phyloP scores from a whole-genome alignment of 331 rosid genomes.

The Quercus lobata region DNA sequence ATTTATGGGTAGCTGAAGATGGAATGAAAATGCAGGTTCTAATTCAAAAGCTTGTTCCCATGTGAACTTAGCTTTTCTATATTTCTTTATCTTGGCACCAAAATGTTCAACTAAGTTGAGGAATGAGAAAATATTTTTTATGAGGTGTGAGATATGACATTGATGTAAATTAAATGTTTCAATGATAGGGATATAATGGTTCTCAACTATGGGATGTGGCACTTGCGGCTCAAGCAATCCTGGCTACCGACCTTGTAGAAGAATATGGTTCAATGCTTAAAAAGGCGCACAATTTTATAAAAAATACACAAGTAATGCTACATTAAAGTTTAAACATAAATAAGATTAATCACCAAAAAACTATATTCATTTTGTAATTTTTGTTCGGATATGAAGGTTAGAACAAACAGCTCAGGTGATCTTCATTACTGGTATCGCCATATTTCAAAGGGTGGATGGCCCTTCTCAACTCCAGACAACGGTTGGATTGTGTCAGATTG shows the following conservation, averaged over 20 bases:
- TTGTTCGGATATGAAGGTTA: constrained; percentile 25
- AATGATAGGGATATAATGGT: constrained; percentile 67
- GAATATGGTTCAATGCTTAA: constrained; percentile 50
- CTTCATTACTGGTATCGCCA: constrained; percentile 56
- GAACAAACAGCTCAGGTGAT: constrained; percentile 33
- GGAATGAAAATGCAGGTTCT: constrained; percentile 92
- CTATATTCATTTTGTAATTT: neutral
- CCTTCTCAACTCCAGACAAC: constrained; percentile 70
- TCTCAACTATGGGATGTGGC: constrained; percentile 72
- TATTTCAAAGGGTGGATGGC: constrained; percentile 69
- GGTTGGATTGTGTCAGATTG: constrained; percentile 73
- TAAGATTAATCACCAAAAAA: neutral
- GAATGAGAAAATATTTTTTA: neutral
- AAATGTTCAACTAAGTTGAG: neutral
- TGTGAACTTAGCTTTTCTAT: neutral
- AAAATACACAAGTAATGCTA: constrained; percentile 47
- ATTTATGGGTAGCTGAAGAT: constrained; percentile 87
- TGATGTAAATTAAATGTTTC: neutral
- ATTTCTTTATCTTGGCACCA: neutral
- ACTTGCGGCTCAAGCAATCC: constrained; percentile 66
- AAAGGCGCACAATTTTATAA: constrained; percentile 54
- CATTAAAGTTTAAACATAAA: neutral
- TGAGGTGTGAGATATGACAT: neutral
- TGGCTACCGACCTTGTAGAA: constrained; percentile 45
- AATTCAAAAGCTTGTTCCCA: neutral